A percentile compares a stretch with the other conserved stretches of the same genome.
Conservation (phyloP, 2,329 filamentous ascomycete species). For the Fusarium clavum region DNA sequence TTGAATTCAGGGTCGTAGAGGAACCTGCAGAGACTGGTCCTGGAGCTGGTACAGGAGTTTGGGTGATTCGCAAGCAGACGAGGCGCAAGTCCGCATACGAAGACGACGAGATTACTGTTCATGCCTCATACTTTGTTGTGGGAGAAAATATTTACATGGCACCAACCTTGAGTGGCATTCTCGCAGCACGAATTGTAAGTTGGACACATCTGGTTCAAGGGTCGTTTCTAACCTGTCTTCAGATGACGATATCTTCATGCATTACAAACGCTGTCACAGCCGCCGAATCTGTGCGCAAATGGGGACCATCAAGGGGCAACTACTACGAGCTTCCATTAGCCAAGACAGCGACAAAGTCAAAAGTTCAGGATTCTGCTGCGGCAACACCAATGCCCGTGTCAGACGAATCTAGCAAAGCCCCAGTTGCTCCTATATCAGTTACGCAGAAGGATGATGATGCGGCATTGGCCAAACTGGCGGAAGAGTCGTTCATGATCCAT, state of each 20-base stretch:
- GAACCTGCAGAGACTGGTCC: slow-evolving; percentile 72
- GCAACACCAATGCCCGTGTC: slow-evolving; percentile 59
- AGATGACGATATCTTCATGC: slow-evolving; percentile 67
- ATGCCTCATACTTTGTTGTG: slow-evolving; percentile 72
- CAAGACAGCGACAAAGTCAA: slow-evolving; percentile 44
- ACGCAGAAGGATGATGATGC: slow-evolving; percentile 54
- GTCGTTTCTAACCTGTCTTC: slow-evolving; percentile 19
- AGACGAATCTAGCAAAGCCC: slow-evolving; percentile 49
- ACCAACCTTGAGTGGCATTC: slow-evolving; percentile 68
- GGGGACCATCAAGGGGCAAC: slow-evolving; percentile 66
- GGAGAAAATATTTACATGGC: slow-evolving; percentile 76
- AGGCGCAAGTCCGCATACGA: slow-evolving; percentile 65
- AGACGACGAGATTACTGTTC: slow-evolving; percentile 70
- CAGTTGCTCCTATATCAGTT: slow-evolving; percentile 35
- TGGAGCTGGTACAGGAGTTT: slow-evolving; percentile 74
- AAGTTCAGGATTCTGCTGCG: slow-evolving; percentile 57
- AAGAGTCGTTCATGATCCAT: slow-evolving; percentile 69
- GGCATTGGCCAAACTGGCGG: slow-evolving; percentile 61
- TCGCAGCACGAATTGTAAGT: slow-evolving; percentile 68
- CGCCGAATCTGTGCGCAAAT: slow-evolving; percentile 63
- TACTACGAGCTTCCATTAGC: slow-evolving; percentile 58
- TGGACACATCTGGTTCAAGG: not conserved
- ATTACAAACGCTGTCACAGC: slow-evolving; percentile 65
- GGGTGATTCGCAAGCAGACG: slow-evolving; percentile 77
- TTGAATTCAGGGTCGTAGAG: slow-evolving; percentile 75